Base-by-base conservation (phyloP, 257 asterid genomes). In the Nicotiana tabacum region DNA sequence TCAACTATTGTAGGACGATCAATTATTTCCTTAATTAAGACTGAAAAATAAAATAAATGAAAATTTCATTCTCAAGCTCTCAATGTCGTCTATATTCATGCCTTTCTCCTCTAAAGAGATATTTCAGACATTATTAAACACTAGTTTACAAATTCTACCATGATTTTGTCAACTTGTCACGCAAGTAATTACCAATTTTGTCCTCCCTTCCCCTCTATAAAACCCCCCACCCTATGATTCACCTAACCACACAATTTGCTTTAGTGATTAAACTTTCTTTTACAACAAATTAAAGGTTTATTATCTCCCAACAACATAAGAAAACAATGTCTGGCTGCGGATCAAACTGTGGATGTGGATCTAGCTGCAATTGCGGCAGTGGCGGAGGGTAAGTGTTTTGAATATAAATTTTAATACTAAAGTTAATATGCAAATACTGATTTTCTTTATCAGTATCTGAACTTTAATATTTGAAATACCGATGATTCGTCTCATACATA, bases 281-380 rank as follows among this genome's bases (percentile, higher is more conserved):
- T 53, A 11, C 58, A 53, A 13, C 58, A 53, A 53, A 53, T 35
- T 35, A 35, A 35, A 35, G 39, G 8, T 35, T 0, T 35, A 35
- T 35, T 35, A 35, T 53, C 5, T 13, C 16, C 57, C 5, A 51
- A 9, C 57, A 51, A 10, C 57, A 51, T 3, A 53, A 53, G 18
- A 53, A 53, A 60, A n/a, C 5, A 78, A 78, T 74, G 72, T 82
- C 85, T 82, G 1, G 48, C 83, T 21, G 77, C 46, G 85, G 81
- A 62, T 76, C 46, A 62, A 80, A 78, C 27, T 43, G 51, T 43
- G 51, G 51, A 10, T 43, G 51, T 43, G 51, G 51, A 43, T 43
- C 51, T 43, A 10, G 1, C 51, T 43, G 51, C 51, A 43, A 43
- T 2, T 43, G 51, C 12, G 51, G 51, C 51, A 43, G 51, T 55